A percentile compares a stretch with the other conserved stretches of the same genome.
These are phyloP conservation scores for rapeseed (Brassica napus) DNA, from an alignment of 345 rosid genomes.

Conservation along the genomic window Da-Ae NC_063439.1:21373501-21374000, in stretches of 20 bases:
- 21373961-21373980: neutral
- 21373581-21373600: too few species aligned
- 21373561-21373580: too few species aligned
- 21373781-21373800: slow-evolving; percentile 17
- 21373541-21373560: too few species aligned
- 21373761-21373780: slow-evolving; percentile 17
- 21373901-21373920: slow-evolving; percentile 10
- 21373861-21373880: neutral
- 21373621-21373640: too few species aligned
- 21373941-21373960: neutral
- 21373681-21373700: neutral
- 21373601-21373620: too few species aligned
- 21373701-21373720: neutral
- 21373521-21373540: too few species aligned
- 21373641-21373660: too few species aligned
- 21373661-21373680: neutral
- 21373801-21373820: slow-evolving; percentile 15
- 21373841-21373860: slow-evolving; percentile 13
- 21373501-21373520: too few species aligned
- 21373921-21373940: neutral
- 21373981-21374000: slow-evolving; percentile 1
- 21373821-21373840: slow-evolving; percentile 17
- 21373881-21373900: slow-evolving; percentile 27
- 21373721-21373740: slow-evolving; percentile 27
- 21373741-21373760: slow-evolving; percentile 14